Conservation (phyloP, 2,329 filamentous ascomycete genomes). For the Blastomyces parvus region DNA sequence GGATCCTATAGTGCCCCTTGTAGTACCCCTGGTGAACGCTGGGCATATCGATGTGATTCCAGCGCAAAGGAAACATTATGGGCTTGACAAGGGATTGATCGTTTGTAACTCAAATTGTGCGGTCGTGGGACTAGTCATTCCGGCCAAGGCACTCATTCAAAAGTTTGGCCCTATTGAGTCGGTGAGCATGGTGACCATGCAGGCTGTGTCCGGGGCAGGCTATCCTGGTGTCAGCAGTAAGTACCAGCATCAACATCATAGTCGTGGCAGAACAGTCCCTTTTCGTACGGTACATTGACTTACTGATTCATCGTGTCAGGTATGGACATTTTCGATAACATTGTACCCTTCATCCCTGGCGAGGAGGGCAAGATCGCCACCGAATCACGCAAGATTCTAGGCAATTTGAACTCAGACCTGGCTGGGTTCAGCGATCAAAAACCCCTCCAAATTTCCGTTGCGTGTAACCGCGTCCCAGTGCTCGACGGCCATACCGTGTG, state of each 20-base stretch:
- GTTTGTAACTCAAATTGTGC: constrained; percentile 99
- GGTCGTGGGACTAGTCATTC: constrained; percentile 90
- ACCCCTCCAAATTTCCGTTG: constrained; percentile 66
- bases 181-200: constrained; percentile 86
- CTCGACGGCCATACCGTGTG: constrained; percentile 94
- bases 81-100: constrained; percentile 74
- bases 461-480: constrained; percentile 91
- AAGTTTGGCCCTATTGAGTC: constrained; percentile 68
- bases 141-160: constrained; percentile 79
- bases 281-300: constrained; percentile 26
- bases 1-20: constrained; percentile 79
- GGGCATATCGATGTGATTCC: constrained; percentile 77
- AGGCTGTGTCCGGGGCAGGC: constrained; percentile 86
- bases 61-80: constrained; percentile 68
- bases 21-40: constrained; percentile 92
- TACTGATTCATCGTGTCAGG: constrained; percentile 50
- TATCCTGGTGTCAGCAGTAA: constrained; percentile 44
- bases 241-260: background rate
- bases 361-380: constrained; percentile 96
- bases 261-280: background rate
- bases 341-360: constrained; percentile 84
- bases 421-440: constrained; percentile 70
- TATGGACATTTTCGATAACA: constrained; percentile 95
- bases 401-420: constrained; percentile 57
- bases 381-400: constrained; percentile 91